These are phyloP conservation scores for Boletellus ananas DNA, from an alignment of 768 basidiomycete species.

Conservation along the genomic window DNA sequence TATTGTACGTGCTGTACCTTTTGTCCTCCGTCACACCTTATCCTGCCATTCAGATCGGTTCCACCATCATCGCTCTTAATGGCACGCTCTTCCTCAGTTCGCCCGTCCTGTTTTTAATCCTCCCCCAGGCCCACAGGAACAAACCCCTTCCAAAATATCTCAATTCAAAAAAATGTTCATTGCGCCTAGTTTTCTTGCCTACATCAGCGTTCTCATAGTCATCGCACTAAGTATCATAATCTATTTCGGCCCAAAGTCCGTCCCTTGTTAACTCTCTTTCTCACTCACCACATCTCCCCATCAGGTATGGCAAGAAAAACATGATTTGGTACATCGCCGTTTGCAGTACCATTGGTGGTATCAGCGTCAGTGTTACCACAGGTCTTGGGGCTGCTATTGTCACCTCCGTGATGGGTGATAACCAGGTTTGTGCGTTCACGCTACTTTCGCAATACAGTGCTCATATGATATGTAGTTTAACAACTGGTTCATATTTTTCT, in stretches of 20 bases:
- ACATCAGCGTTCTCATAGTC: conserved; percentile 58
- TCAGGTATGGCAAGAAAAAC: conserved; percentile 82
- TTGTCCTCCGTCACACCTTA: neutral
- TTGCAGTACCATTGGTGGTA: conserved; percentile 95
- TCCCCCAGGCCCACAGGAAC: conserved; percentile 60
- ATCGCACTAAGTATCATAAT: conserved; percentile 70
- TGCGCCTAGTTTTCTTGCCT: conserved; percentile 77
- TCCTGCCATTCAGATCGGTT: conserved; percentile 55
- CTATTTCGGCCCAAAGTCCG: conserved; percentile 76
- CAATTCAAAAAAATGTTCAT: conserved; percentile 79
- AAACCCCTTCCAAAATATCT: conserved; percentile 62
- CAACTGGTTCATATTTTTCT: conserved; percentile 88
- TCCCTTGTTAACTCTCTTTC: conserved; percentile 5
- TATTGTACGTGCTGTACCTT: conserved; percentile 57
- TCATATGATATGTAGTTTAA: conserved; percentile 60
- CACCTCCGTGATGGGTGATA: conserved; percentile 67
- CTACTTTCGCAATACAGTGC: no score
- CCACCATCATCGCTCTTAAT: conserved; percentile 88
- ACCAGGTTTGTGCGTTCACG: conserved; percentile 53
- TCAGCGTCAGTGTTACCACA: conserved; percentile 91
- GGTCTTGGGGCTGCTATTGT: conserved; percentile 92
- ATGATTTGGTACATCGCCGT: conserved; percentile 96
- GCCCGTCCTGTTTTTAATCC: conserved; percentile 1
- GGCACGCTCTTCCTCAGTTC: conserved; percentile 36
- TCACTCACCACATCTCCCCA: conserved; percentile 1